A percentile compares a stretch with the other conserved stretches of the same genome.
phyloP scores from a whole-genome alignment of 306 rosid genomes.

The Vachellia pachyceras region DNA sequence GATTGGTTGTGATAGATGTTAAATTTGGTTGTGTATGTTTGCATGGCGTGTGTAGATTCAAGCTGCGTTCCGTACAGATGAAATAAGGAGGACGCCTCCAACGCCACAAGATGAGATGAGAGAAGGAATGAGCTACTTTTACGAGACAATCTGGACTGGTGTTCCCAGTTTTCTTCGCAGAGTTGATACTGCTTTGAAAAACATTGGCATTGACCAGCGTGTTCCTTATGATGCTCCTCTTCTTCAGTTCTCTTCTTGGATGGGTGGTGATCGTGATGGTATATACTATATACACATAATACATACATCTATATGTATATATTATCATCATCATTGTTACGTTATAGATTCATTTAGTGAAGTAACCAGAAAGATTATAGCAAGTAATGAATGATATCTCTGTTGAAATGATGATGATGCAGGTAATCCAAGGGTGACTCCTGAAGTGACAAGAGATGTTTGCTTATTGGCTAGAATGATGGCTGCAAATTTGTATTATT shows the following conservation, averaged over 20 bases:
- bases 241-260: conserved; percentile 93
- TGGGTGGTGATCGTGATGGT: conserved; percentile 99
- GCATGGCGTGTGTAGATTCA: conserved; percentile 58
- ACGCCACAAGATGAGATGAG: conserved; percentile 97
- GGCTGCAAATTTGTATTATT: conserved; percentile 83
- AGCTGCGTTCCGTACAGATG: conserved; percentile 96
- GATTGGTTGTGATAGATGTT: background rate
- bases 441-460: conserved; percentile 91
- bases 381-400: too few relatives aligned
- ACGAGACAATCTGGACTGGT: conserved; percentile 91
- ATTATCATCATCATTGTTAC: background rate
- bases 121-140: conserved; percentile 96
- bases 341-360: background rate
- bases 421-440: conserved; percentile 93
- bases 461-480: conserved; percentile 90
- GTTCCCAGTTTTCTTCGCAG: conserved; percentile 86
- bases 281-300: conserved; percentile 35
- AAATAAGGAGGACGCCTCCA: conserved; percentile 85
- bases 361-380: background rate
- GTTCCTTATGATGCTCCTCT: conserved; percentile 89
- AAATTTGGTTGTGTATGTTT: conserved; percentile 16
- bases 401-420: conserved; percentile 23
- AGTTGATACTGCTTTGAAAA: conserved; percentile 89
- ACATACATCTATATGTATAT: too few relatives aligned
- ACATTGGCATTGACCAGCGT: conserved; percentile 75